Evolutionary conservation across 228 moss, liverwort and hornwort species (phyloP), one percentile per base, ranked within the genome.

Genomic region (Sphagnum magellanicum): DNA sequence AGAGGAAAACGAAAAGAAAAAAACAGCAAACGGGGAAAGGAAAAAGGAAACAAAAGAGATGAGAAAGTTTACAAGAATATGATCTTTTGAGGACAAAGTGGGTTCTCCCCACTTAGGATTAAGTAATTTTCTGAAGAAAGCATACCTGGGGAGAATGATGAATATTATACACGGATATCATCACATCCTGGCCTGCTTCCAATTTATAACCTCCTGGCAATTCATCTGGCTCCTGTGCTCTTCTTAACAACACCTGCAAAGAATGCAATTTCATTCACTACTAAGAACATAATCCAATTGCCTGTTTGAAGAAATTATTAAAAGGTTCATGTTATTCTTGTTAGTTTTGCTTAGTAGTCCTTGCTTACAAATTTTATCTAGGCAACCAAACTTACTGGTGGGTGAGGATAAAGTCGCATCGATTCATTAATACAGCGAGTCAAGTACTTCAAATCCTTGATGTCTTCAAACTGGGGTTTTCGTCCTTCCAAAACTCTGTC

Each of bases 111-210:
- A 3, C 32, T 32, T 3, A 32, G 32, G 32, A 32, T 32, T 32
- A 32, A 3, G 32, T 32, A 32, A 32, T 32, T 32, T 32, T 32
- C 32, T 3, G 55, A 8, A 12, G 32, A 50, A 8, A 48, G 66
- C 69, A 58, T 66, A 83, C 83, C 64, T 75, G 74, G n/a, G 98
- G 84, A 71, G 98, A 98, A 63, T 90, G 98, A 73, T 98, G 98
- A 69, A 98, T 84, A 62, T 98, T 98, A 73, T 98, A 98, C 49
- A 98, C 94, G 13, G 98, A 98, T 72, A 98, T 98, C 98, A 98
- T 98, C 51, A 98, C 92, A 67, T 98, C 98, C 78, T 98, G 98
- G 59, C 98, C 98, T 12, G 90, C 81, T 68, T 81, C 98, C 59
- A 98, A 69, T 72, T 70, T 92, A 73, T 93, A 98, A 51, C 92